Base-by-base conservation (phyloP, 2,329 filamentous ascomycete genomes). In the Stenocarpella maydis region DNA sequence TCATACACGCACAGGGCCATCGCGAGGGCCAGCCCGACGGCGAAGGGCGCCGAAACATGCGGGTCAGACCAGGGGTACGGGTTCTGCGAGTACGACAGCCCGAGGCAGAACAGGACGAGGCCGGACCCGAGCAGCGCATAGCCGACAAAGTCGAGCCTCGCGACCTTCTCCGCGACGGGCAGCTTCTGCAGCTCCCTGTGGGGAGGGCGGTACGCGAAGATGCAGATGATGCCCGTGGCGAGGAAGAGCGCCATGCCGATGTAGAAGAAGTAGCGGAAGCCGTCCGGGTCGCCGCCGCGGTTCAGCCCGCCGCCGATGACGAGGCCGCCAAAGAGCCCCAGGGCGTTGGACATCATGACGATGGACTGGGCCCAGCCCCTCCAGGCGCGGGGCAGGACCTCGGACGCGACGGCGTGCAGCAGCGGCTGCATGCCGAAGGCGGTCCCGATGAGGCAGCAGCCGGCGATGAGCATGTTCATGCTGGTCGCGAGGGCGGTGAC, bases 131-230 rank as follows among this genome's bases (percentile, higher is more conserved):
- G 73, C 17, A 82, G 74, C 5, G 74, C 39, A 67, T 81, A 82
- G 41, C 80, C 80, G 34, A 79, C 72, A 80, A 81, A 82, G 73
- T 82, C 81, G 8, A 82, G 75, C 58, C 74, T 76, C 28, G 55
- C 68, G 4, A 82, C 71, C 71, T 82, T 82, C 58, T 81, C 75
- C 3, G 49, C 58, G 14, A 69, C 69, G 0, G 75, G 76, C 50
- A 78, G 74, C 15, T 71, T 67, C 71, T 82, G 78, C 24, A 72
- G 68, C 7, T 72, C 52, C 19, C 73, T 74, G 52, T 71, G 73
- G 1, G 77, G 78, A 24, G 80, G 80, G 45, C 77, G 76, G 74
- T 82, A 82, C 1, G 73, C 73, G 10, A 78, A 34, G 21, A 75
- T 45, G 66, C 72, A 75, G n/a, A 80, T 61, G 15, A 75, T 14